These are phyloP conservation scores for Pseudoscleropodium purum DNA, from an alignment of 225 moss, liverwort and hornwort genomes.

Conservation along the genomic window DNA sequence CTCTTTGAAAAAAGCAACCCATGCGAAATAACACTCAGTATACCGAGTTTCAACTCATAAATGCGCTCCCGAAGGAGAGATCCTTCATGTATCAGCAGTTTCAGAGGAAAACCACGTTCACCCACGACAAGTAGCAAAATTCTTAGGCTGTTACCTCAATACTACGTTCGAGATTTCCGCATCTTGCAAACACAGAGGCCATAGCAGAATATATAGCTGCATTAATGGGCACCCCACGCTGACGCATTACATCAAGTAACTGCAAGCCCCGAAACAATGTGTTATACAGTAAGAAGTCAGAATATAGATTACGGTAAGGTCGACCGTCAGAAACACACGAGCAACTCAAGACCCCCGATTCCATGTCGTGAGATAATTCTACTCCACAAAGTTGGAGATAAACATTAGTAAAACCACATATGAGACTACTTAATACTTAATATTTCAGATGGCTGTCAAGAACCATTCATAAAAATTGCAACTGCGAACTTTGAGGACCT, in stretches of 20 bases:
- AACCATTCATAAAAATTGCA: neutral
- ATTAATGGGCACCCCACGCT: conserved; percentile 27
- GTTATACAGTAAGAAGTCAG: neutral
- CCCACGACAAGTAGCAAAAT: neutral
- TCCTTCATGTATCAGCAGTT: neutral
- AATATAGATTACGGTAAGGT: neutral
- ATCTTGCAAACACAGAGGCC: conserved; percentile 54
- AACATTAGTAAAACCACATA: neutral
- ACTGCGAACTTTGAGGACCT: neutral
- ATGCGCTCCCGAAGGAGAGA: neutral
- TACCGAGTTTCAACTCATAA: neutral
- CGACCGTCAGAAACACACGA: neutral
- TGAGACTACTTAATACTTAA: neutral
- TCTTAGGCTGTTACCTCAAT: conserved; percentile 31
- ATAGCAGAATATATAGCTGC: conserved; percentile 46
- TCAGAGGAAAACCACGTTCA: neutral
- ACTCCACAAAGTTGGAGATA: neutral
- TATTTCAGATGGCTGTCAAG: neutral
- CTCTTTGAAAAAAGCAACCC: neutral
- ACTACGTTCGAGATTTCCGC: conserved; percentile 49
- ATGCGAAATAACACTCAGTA: neutral
- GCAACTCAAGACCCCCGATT: neutral
- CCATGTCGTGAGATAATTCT: neutral
- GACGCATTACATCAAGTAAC: conserved; percentile 36
- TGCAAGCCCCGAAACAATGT: conserved; percentile 1